Percentiles rank a stretch among this genome's conserved stretches.
These are phyloP conservation scores for Orbilia ellipsospora DNA, from an alignment of 2,329 filamentous ascomycete genomes.

Conservation along the genomic window DNA sequence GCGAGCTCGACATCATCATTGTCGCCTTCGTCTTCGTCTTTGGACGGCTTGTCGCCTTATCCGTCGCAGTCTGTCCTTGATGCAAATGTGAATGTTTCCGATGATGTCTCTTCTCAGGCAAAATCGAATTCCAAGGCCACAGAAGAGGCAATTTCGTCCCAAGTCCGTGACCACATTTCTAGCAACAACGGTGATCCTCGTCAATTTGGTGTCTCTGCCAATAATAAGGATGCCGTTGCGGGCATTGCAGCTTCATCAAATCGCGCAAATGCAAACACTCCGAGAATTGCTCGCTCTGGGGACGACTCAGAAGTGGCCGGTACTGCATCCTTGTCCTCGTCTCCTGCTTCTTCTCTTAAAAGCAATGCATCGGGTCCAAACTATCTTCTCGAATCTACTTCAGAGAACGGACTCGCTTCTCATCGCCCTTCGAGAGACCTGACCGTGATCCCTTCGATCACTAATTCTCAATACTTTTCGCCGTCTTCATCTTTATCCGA, in stretches of 20 bases:
- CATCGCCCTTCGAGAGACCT: conserved; percentile 22
- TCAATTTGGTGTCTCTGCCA: conserved; percentile 50
- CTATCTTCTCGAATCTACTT: conserved; percentile 39
- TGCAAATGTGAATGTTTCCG: conserved; percentile 24
- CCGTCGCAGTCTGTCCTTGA: conserved; percentile 6
- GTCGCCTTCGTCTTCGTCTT: conserved; percentile 5
- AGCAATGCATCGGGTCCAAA: conserved; percentile 50
- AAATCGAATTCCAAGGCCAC: conserved; percentile 8
- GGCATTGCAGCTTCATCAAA: conserved; percentile 53
- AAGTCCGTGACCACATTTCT: conserved; percentile 39
- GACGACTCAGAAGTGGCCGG: conserved; percentile 37
- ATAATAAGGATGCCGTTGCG: conserved; percentile 45
- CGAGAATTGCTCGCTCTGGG: conserved; percentile 45
- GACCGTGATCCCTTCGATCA: conserved; percentile 33
- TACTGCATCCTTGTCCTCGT: conserved; percentile 35
- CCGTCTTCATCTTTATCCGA: background rate
- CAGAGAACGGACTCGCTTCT: background rate
- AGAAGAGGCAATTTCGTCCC: conserved; percentile 49
- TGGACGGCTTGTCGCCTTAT: conserved; percentile 17
- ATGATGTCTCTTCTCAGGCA: conserved; percentile 27
- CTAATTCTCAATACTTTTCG: conserved; percentile 32
- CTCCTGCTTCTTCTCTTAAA: conserved; percentile 51
- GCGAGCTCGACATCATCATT: background rate
- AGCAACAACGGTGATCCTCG: conserved; percentile 43
- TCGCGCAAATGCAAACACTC: conserved; percentile 51